phyloP scores from a whole-genome alignment of 139 green algal species.

The Yamagishiella unicocca region DNA sequence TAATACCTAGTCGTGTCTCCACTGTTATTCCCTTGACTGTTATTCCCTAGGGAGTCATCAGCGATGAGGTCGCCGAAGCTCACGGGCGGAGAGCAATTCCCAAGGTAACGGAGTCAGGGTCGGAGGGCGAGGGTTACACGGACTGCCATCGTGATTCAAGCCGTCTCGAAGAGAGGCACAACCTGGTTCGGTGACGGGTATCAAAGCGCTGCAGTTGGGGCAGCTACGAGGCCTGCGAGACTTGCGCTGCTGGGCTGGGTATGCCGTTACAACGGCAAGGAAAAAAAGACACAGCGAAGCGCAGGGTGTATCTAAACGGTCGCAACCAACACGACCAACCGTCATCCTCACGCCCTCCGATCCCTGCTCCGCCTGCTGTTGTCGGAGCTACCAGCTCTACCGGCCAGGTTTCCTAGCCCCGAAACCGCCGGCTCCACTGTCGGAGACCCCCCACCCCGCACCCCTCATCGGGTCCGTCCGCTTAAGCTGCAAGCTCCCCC shows the following conservation, averaged over 20 bases:
- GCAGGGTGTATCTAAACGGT: too few species aligned
- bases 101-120: constrained; percentile 38
- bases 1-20: not conserved
- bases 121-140: not conserved
- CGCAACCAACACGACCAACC: too few species aligned
- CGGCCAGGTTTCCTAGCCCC: too few species aligned
- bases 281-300: too few species aligned
- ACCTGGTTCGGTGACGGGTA: not conserved
- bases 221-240: too few species aligned
- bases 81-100: constrained; percentile 50
- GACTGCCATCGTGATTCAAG: too few species aligned
- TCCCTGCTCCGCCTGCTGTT: not conserved
- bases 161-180: too few species aligned
- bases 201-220: not conserved
- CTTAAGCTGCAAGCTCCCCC: not conserved
- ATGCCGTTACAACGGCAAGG: too few species aligned
- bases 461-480: not conserved
- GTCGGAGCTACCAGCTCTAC: not conserved
- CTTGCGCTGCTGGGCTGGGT: too few species aligned
- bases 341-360: not conserved
- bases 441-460: not conserved
- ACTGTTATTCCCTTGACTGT: not conserved
- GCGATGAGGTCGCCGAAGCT: constrained; percentile 56
- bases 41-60: constrained; percentile 53
- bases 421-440: too few species aligned